These are phyloP conservation scores for Pyrus communis DNA, from an alignment of 306 rosid species.

Conservation along the genomic window DNA sequence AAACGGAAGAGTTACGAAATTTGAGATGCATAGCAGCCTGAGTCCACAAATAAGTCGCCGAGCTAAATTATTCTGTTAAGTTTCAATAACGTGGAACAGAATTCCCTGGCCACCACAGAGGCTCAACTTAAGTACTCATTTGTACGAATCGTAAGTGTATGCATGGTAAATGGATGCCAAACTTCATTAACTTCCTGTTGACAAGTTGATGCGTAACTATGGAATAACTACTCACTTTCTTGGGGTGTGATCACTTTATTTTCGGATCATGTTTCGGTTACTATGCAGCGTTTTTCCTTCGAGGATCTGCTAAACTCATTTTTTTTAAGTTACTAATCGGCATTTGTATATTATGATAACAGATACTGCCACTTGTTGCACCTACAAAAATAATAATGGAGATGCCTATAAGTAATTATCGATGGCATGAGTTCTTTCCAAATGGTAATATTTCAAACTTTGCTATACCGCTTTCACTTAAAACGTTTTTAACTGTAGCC, in stretches of 20 bases:
- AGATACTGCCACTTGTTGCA: conserved; percentile 77
- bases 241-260: neutral
- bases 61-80: neutral
- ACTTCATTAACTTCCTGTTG: neutral
- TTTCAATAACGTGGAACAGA: neutral
- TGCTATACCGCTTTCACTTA: conserved; percentile 4
- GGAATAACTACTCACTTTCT: neutral
- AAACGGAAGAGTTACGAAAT: neutral
- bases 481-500: conserved; percentile 9
- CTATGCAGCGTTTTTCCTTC: no score
- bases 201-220: neutral
- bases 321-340: no score
- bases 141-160: neutral
- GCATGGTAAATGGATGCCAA: neutral
- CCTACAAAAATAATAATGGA: conserved; percentile 80
- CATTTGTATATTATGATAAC: conserved; percentile 7
- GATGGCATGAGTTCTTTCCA: conserved; percentile 97
- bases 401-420: conserved; percentile 57
- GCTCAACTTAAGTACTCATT: neutral
- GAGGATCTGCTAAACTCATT: no score
- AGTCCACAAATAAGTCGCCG: neutral
- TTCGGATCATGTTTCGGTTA: neutral
- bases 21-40: neutral
- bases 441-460: conserved; percentile 43
- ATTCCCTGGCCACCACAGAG: neutral